Evolutionary conservation across 2,329 filamentous ascomycete species (phyloP), one percentile per base, ranked within the genome.

Genomic region (Emmonsiellopsis sp.): DNA sequence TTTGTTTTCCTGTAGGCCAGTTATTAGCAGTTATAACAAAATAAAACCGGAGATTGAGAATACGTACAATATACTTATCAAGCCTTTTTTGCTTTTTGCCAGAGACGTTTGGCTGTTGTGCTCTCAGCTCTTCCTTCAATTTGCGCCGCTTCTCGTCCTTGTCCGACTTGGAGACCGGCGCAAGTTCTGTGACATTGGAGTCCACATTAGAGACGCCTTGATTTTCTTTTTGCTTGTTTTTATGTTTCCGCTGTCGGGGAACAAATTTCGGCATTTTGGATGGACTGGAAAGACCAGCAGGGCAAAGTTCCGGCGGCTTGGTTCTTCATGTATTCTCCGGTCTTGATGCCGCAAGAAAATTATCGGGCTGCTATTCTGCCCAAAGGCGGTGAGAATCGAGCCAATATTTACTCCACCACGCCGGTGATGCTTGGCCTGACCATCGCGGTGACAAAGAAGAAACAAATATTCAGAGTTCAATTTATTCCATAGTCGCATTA

Each of bases 1-100:
- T 77, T 98, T 98, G 55, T 81, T 93, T 63, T 97, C 91, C 78
- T 80, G 62, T 32, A 42, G 15, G 16, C 26, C 45, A 45, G 56
- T 57, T 47, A 56, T 57, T 47, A 56, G 38, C 40, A 52, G 26
- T 16, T 11, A 43, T 7, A 11, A 30, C 31, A 30, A 34, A 13
- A 30, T 11, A 32, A 52, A 40, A 13, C 45, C 15, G 8, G 20
- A 48, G 31, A 34, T 7, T 50, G 26, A 38, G 35, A 10, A 26
- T 65, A 67, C 74, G 35, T 66, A 80, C 79, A 67, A 86, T 83
- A 59, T 86, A 86, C 64, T 86, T 85, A 60, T 86, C 82, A 57
- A 86, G 64, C 52, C 83, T 74, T 71, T 86, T 86, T 61, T 81
- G 76, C 69, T 86, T 86, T 69, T 86, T 86, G 16, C 74, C 70